Evolutionary conservation across 1,139 yeast genomes (phyloP).

Genomic region (Ogataea hybrid): DNA sequence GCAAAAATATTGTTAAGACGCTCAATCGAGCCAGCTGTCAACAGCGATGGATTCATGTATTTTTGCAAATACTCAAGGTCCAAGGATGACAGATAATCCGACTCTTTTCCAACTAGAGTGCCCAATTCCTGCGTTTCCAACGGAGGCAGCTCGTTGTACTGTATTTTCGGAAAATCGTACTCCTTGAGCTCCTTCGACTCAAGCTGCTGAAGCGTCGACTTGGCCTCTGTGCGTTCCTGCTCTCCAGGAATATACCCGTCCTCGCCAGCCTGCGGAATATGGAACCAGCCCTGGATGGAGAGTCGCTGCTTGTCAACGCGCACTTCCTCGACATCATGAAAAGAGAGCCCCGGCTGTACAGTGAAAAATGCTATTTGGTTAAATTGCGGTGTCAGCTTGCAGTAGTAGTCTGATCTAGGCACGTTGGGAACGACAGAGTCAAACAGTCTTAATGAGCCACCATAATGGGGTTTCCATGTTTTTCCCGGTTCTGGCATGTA

Average conservation of each 20-base stretch:
- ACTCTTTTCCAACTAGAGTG: constrained; percentile 10
- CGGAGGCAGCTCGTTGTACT: constrained; percentile 37
- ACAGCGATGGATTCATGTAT: constrained; percentile 57
- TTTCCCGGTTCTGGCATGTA: constrained; percentile 92
- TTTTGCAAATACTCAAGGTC: constrained; percentile 48
- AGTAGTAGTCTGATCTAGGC: constrained; percentile 73
- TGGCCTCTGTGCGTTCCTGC: constrained; percentile 71
- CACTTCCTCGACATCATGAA: constrained; percentile 98
- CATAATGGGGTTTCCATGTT: constrained; percentile 82
- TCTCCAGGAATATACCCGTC: constrained; percentile 79
- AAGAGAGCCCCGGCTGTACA: constrained; percentile 93
- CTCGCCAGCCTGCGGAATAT: constrained; percentile 92
- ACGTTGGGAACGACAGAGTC: constrained; percentile 88
- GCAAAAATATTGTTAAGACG: constrained; percentile 51
- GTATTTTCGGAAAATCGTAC: constrained; percentile 72
- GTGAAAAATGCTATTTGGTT: constrained; percentile 95
- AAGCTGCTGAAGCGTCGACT: constrained; percentile 76
- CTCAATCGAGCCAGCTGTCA: constrained; percentile 42
- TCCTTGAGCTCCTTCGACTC: constrained; percentile 77
- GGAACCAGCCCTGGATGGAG: constrained; percentile 98
- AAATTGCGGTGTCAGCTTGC: constrained; percentile 83
- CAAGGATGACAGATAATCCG: constrained; percentile 19
- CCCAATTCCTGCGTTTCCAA: constrained; percentile 20
- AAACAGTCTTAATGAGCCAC: constrained; percentile 87
- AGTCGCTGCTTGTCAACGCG: constrained; percentile 84